A percentile compares a stretch with the other conserved stretches of the same genome.
Conservation (phyloP, 768 basidiomycete genomes). For the Phylloporus sp. region DNA sequence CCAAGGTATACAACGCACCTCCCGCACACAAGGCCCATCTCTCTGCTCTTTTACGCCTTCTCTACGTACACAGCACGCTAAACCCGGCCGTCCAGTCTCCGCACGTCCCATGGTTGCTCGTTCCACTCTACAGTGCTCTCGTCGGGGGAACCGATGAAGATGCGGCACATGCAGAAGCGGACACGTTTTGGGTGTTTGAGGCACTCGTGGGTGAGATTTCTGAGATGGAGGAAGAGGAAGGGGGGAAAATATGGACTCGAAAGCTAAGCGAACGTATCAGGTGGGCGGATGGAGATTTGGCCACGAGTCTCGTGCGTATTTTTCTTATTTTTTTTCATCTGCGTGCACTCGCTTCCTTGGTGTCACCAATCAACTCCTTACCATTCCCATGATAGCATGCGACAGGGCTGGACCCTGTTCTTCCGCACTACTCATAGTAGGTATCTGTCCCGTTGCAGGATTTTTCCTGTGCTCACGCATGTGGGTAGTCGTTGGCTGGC, state of each 20-base stretch:
- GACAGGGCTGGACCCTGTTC: conserved; percentile 62
- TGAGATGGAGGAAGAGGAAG: conserved; percentile 68
- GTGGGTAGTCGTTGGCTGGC: conserved; percentile 65
- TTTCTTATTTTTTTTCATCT: background rate
- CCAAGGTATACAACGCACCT: conserved; percentile 40
- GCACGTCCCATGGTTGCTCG: conserved; percentile 61
- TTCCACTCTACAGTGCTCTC: conserved; percentile 63
- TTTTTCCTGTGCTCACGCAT: background rate
- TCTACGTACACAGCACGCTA: conserved; percentile 65
- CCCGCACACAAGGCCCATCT: conserved; percentile 55
- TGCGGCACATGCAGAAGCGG: conserved; percentile 66
- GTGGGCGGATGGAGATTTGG: conserved; percentile 63
- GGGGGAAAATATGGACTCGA: conserved; percentile 56
- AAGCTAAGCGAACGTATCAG: conserved; percentile 54
- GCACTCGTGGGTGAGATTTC: conserved; percentile 66
- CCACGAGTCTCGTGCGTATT: conserved; percentile 47
- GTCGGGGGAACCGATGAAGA: conserved; percentile 56
- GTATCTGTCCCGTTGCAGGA: conserved; percentile 21
- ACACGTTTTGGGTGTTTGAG: conserved; percentile 80
- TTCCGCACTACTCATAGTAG: conserved; percentile 80
- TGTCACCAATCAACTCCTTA: background rate
- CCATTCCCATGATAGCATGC: conserved; percentile 37
- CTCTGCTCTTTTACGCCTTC: conserved; percentile 60
- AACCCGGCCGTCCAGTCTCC: conserved; percentile 70
- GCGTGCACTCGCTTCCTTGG: background rate